Conservation (phyloP, 768 basidiomycete species). For the Chalciporus piperatus region DNA sequence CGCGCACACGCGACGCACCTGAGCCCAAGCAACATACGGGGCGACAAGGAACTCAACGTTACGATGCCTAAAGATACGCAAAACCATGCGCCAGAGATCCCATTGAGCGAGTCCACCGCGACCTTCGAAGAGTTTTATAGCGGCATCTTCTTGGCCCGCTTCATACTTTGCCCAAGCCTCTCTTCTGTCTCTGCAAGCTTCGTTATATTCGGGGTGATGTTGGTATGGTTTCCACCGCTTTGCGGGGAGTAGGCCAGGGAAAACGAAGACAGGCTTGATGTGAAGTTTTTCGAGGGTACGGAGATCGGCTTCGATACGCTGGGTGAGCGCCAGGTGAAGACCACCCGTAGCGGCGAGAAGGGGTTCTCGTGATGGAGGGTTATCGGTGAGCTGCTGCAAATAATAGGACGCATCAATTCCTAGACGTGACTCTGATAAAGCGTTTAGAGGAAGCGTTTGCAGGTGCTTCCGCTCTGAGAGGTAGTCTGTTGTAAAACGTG, state of each 20-base stretch:
- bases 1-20: conserved; percentile 54
- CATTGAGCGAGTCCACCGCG: conserved; percentile 71
- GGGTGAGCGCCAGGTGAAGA: conserved; percentile 82
- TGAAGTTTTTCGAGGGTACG: conserved; percentile 84
- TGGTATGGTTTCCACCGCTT: conserved; percentile 60
- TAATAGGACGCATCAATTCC: conserved; percentile 97
- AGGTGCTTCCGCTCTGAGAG: conserved; percentile 86
- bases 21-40: conserved; percentile 93
- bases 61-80: conserved; percentile 90
- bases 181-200: conserved; percentile 71
- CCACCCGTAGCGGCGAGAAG: conserved; percentile 95
- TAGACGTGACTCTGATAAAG: conserved; percentile 86
- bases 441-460: conserved; percentile 75
- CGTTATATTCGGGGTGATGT: conserved; percentile 53
- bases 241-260: conserved; percentile 81
- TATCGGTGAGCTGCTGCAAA: conserved; percentile 73
- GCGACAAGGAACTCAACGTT: conserved; percentile 96
- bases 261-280: conserved; percentile 99
- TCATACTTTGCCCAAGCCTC: conserved; percentile 96
- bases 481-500: conserved; percentile 52
- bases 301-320: conserved; percentile 88
- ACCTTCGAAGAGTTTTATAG: conserved; percentile 80
- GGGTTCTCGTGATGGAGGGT: conserved; percentile 78
- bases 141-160: conserved; percentile 84
- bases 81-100: conserved; percentile 93